Evolutionary conservation across 73 alveolate species (phyloP), one percentile per base, ranked within the genome.

Genomic region (Blepharisma stoltei): DNA sequence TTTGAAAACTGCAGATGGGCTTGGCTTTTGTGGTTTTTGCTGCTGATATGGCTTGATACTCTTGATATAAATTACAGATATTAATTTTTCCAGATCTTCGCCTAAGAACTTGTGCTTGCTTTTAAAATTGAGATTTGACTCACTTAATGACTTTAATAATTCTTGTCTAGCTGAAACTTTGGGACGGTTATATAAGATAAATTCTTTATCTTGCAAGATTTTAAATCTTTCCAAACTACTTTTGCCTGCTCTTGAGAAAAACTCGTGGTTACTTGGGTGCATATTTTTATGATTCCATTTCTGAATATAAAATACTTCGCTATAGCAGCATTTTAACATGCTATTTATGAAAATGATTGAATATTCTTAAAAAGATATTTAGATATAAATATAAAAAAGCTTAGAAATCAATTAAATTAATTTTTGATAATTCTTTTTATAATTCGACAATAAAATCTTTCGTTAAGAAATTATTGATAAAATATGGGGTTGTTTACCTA

Each of bases 161-260:
- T 52, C 66, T 52, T 11, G 66, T 14, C n/a, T 52, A 11, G 23
- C 66, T 52, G 27, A 1, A 60, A 25, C 11, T 14, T 9, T n/a
- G 4, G 46, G n/a, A 14, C 18, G 18, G 18, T 25, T 25, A 1
- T 1, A 20, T 8, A 60, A 38, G 37, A 60, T 60, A 8, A 14
- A 9, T 20, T 25, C 46, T 60, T 60, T 60, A 20, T 60, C 73
- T 60, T 8, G 46, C 2, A 60, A 25, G 23, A 60, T 60, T 60
- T 60, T 60, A 25, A 60, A 60, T 25, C 23, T 60, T 2, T 9
- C 18, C 45, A 18, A 14, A 38, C 73, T 18, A 9, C 46, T 38
- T 38, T 25, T 60, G 46, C 73, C 73, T 1, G 73, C 73, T 5
- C 73, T 60, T 60, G 73, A 60, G 73, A 18, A 60, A 60, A 32